phyloP scores from a whole-genome alignment of 1,284 basidiomycete genomes.

The Irpex sp. region DNA sequence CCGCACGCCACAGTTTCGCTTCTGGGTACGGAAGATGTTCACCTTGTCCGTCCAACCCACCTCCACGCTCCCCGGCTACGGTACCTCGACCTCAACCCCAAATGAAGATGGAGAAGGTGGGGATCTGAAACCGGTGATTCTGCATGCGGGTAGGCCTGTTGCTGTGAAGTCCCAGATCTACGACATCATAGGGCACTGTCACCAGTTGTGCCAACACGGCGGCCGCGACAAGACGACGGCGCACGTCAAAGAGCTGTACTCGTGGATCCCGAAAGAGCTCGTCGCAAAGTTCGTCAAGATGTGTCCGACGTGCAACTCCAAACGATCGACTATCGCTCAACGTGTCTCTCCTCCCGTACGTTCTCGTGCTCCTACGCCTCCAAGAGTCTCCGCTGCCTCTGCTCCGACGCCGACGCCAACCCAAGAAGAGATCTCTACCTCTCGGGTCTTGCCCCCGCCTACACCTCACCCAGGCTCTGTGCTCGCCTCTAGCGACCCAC shows the following conservation, averaged over 20 bases:
- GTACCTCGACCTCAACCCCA: no score
- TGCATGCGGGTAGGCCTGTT: slow-evolving; percentile 64
- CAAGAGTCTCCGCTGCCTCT: background rate
- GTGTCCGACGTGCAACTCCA: slow-evolving; percentile 62
- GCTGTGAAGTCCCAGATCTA: slow-evolving; percentile 74
- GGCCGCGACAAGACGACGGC: slow-evolving; percentile 71
- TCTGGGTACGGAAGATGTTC: slow-evolving; percentile 80
- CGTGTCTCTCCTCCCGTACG: background rate
- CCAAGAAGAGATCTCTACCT: background rate
- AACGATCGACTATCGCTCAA: slow-evolving; percentile 28
- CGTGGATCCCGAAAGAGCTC: slow-evolving; percentile 78
- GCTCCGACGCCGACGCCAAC: background rate
- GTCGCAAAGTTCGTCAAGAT: slow-evolving; percentile 69
- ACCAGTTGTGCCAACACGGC: slow-evolving; percentile 59
- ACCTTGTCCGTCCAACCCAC: slow-evolving; percentile 29
- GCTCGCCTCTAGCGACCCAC: background rate
- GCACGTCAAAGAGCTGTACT: slow-evolving; percentile 58
- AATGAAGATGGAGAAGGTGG: slow-evolving; percentile 9
- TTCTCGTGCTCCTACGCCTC: background rate
- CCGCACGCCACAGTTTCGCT: slow-evolving; percentile 46
- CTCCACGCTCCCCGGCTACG: no score
- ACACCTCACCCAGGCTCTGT: background rate
- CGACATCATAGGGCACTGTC: slow-evolving; percentile 67
- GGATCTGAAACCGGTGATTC: slow-evolving; percentile 36
- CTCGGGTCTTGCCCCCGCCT: background rate